Evolutionary conservation across 805 yeast genomes (phyloP).

Genomic region (Monosporozyma aerobia): DNA sequence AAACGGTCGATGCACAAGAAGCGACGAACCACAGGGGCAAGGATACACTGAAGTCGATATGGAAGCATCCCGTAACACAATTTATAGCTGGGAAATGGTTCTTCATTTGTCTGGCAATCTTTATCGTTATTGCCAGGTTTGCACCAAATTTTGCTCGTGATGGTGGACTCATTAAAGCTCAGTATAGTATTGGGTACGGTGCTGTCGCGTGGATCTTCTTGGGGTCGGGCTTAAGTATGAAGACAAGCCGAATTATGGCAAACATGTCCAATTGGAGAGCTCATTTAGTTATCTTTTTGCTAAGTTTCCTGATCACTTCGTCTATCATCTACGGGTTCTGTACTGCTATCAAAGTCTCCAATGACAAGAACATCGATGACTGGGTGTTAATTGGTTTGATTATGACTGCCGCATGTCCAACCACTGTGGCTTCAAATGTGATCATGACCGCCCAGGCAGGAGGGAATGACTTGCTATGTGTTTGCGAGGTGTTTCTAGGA

Average conservation of each 20-base stretch:
- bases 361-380: conserved; percentile 50
- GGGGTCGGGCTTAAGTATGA: conserved; percentile 72
- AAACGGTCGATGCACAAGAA: background rate
- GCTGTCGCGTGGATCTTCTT: conserved; percentile 82
- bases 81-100: conserved; percentile 54
- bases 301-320: conserved; percentile 65
- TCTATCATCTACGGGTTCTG: conserved; percentile 67
- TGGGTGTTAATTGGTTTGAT: conserved; percentile 79
- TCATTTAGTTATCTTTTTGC: conserved; percentile 56
- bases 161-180: conserved; percentile 66
- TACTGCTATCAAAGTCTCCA: conserved; percentile 51
- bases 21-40: background rate
- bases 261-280: conserved; percentile 76
- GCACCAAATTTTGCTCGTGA: conserved; percentile 79
- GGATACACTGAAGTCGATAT: conserved; percentile 3
- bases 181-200: conserved; percentile 73
- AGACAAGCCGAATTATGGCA: conserved; percentile 48
- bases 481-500: conserved; percentile 81
- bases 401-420: conserved; percentile 81
- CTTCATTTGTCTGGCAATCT: conserved; percentile 58
- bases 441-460: conserved; percentile 84
- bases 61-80: conserved; percentile 18
- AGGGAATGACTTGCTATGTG: conserved; percentile 69
- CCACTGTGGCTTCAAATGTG: conserved; percentile 86
- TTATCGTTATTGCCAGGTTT: conserved; percentile 64